Base-by-base conservation (phyloP, 495 filamentous ascomycete species). In the Hypoxylon fragiforme region DNA sequence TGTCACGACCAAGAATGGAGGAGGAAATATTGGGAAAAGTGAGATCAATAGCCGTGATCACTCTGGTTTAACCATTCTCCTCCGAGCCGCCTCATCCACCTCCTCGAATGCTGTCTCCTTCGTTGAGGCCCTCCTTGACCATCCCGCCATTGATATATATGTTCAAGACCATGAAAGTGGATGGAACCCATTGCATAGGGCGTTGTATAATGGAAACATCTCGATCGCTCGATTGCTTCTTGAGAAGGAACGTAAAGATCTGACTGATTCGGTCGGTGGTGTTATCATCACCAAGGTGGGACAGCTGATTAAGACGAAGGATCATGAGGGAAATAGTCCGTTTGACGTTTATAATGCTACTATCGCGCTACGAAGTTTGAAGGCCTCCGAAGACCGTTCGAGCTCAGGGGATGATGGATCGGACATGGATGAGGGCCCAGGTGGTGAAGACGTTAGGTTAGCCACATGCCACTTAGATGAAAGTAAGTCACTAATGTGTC, bases 101-200 rank as follows among this genome's bases (percentile, higher is more conserved):
- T 81, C 85, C 38, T 67, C 80, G 12, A 85, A 81, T 50, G 85
- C 88, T 9, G 62, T 83, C 8, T 76, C 73, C 12, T 96, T 96
- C 55, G 90, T 91, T 12, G 71, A 79, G 46, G 87, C 90, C 9
- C 71, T 97, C 15, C 75, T 97, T 7, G 83, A 88, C 14, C 85
- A 91, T 52, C 89, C 94, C 5, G 75, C 85, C n/a, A 81, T 88
- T 50, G 94, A 98, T 72, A 78, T 97, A 9, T 90, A 95, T 58
- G 70, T 77, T 12, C 90, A 95, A 55, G 94, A 98, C 68, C 75
- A 78, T 32, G 94, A 98, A 68, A 97, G 86, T 69, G 95, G 92
- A 15, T 98, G 94, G 94, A 97, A 95, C 43, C 85, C 91, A 14
- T 75, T 98, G 36, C 94, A 98, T 62, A 83, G 94, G 60, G 90